A percentile compares a stretch with the other conserved stretches of the same genome.
These are phyloP conservation scores for Fomitopsis pulvina DNA, from an alignment of 768 basidiomycete genomes.

Conservation along the genomic window DNA sequence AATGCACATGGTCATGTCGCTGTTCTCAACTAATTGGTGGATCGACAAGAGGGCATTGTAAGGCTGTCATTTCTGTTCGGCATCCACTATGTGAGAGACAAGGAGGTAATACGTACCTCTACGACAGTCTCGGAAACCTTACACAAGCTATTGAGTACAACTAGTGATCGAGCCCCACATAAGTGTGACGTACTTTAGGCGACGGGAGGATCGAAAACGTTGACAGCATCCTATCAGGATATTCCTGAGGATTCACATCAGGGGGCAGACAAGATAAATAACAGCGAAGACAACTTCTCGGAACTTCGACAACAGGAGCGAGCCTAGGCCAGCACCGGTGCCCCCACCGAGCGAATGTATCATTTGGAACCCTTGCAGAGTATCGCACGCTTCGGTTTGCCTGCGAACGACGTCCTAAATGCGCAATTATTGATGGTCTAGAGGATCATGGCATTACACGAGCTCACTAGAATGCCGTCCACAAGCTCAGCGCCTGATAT, in stretches of 20 bases:
- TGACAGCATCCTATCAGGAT: slow-evolving; percentile 39
- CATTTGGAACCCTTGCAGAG: slow-evolving; percentile 87
- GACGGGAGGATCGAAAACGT: slow-evolving; percentile 51
- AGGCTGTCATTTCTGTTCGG: slow-evolving; percentile 33
- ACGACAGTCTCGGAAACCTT: slow-evolving; percentile 45
- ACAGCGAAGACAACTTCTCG: slow-evolving; percentile 49
- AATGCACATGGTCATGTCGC: slow-evolving; percentile 77
- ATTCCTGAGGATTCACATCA: slow-evolving; percentile 47
- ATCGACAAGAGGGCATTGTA: slow-evolving; percentile 83
- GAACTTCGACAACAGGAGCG: slow-evolving; percentile 72
- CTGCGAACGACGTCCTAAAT: slow-evolving; percentile 65
- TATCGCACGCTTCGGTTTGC: slow-evolving; percentile 78
- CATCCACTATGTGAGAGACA: too few species aligned
- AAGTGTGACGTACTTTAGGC: slow-evolving; percentile 37
- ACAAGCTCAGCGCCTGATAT: slow-evolving; percentile 80
- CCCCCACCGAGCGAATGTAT: slow-evolving; percentile 90
- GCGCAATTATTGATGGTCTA: neutral
- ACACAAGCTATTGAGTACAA: neutral
- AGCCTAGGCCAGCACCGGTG: slow-evolving; percentile 83
- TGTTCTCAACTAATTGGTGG: slow-evolving; percentile 85
- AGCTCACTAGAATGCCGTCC: slow-evolving; percentile 63
- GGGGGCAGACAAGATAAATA: slow-evolving; percentile 11
- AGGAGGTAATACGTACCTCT: slow-evolving; percentile 33
- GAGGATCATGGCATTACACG: neutral
- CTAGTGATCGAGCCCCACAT: neutral